Conservation (phyloP, 352 stramenopile species). For the Pythium diclinum region DNA sequence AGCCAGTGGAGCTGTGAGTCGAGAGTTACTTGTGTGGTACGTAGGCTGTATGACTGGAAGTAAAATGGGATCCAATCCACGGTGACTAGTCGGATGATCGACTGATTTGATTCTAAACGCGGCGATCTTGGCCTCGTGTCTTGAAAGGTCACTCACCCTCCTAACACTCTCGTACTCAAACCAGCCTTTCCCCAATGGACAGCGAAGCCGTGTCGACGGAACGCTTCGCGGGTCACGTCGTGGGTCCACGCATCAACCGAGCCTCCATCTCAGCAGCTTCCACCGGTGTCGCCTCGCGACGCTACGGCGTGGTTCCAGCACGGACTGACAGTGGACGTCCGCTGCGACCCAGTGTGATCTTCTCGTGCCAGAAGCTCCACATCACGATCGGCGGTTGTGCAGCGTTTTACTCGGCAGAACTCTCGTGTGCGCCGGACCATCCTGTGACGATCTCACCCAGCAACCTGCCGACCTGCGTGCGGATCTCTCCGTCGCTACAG, state of each 20-base stretch:
- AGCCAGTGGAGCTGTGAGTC: neutral
- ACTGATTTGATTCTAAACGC: neutral
- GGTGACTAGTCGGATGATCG: neutral
- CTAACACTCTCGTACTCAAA: neutral
- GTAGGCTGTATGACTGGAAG: too few relatives aligned
- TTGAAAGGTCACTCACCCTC: conserved; percentile 5
- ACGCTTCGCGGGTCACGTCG: conserved; percentile 5
- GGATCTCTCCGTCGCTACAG: conserved; percentile 44
- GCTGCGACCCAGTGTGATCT: conserved; percentile 35
- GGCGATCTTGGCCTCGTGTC: neutral
- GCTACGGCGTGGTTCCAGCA: neutral
- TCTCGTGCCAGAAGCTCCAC: conserved; percentile 32
- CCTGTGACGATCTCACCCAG: conserved; percentile 44
- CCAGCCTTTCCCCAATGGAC: neutral
- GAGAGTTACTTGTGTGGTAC: neutral
- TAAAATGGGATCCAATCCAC: neutral
- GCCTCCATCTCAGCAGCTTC: neutral
- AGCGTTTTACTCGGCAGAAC: conserved; percentile 52
- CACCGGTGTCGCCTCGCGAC: neutral
- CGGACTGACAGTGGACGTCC: neutral
- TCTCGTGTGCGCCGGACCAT: conserved; percentile 42
- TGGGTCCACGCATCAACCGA: neutral
- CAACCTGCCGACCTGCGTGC: conserved; percentile 47
- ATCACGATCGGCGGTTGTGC: conserved; percentile 43
- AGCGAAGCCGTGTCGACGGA: neutral